Conservation (phyloP, 2,329 filamentous ascomycete species). For the Clarireedia sp. region DNA sequence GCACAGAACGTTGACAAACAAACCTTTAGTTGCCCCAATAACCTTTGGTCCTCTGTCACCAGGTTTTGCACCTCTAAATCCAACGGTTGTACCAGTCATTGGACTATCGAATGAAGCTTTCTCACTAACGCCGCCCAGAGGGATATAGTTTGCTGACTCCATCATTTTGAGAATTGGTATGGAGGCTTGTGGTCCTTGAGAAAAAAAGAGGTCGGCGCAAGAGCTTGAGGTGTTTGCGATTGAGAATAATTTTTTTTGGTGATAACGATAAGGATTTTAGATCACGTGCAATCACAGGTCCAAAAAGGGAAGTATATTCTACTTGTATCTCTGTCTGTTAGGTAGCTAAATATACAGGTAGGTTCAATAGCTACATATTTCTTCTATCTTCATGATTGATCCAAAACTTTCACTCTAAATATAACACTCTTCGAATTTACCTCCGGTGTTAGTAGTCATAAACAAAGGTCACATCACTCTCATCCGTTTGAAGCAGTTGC, state of each 20-base stretch:
- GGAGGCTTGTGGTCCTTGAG: no score
- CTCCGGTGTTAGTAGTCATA: no score
- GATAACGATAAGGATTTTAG: slow-evolving; percentile 4
- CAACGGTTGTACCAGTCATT: background rate
- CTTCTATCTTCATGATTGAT: no score
- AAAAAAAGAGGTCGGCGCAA: background rate
- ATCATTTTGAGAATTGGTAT: slow-evolving; percentile 2
- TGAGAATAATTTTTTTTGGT: slow-evolving; percentile 3
- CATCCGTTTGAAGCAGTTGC: no score
- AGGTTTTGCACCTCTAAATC: background rate
- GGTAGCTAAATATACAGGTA: no score
- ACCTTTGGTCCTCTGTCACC: background rate
- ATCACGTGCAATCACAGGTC: background rate
- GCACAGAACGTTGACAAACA: background rate
- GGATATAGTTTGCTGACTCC: slow-evolving; percentile 13
- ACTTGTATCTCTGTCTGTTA: background rate
- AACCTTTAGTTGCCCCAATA: slow-evolving; percentile 11
- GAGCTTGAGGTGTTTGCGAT: background rate
- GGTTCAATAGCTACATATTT: no score
- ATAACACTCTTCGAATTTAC: background rate
- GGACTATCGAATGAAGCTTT: slow-evolving; percentile 3
- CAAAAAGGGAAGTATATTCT: background rate
- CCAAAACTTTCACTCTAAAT: background rate
- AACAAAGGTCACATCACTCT: no score
- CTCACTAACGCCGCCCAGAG: slow-evolving; percentile 3